phyloP scores from a whole-genome alignment of 352 stramenopile species.

The Phytophthora lateralis region DNA sequence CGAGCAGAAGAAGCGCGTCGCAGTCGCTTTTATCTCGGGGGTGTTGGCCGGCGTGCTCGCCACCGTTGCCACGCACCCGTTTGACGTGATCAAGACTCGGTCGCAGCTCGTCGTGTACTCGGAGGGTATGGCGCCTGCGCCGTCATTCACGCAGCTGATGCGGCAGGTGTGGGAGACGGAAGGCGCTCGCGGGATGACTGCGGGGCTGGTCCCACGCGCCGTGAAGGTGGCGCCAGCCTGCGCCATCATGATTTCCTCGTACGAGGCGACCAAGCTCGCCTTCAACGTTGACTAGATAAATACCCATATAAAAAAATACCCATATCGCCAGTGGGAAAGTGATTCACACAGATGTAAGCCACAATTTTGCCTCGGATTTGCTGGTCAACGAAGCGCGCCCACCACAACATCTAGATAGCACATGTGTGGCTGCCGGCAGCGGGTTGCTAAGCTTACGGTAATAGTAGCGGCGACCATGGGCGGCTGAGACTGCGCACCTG shows the following conservation, averaged over 20 bases:
- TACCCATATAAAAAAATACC: constrained; percentile 1
- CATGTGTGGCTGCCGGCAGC: constrained; percentile 6
- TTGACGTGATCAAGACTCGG: constrained; percentile 96
- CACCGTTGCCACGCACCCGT: constrained; percentile 91
- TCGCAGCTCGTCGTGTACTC: constrained; percentile 69
- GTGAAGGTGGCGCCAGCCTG: constrained; percentile 78
- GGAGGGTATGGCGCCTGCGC: constrained; percentile 22
- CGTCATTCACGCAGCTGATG: constrained; percentile 51
- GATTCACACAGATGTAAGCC: constrained; percentile 6
- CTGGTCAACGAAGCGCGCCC: constrained; percentile 22
- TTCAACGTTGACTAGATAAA: constrained; percentile 41
- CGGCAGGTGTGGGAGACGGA: constrained; percentile 52
- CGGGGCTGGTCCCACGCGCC: constrained; percentile 58
- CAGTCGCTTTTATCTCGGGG: constrained; percentile 85
- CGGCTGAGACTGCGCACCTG: too few relatives aligned
- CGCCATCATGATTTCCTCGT: constrained; percentile 83
- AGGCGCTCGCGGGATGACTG: constrained; percentile 47
- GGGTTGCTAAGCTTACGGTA: too few relatives aligned
- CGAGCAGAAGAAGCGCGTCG: constrained; percentile 37
- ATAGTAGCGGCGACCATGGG: too few relatives aligned
- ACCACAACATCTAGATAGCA: constrained; percentile 6
- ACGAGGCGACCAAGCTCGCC: constrained; percentile 70
- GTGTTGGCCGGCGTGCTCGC: constrained; percentile 84
- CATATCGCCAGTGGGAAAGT: too few relatives aligned
- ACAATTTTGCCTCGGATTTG: constrained; percentile 37